A percentile compares a stretch with the other conserved stretches of the same genome.
phyloP scores from a whole-genome alignment of 441 rosid genomes.

The Pelargonium hybrid region DNA sequence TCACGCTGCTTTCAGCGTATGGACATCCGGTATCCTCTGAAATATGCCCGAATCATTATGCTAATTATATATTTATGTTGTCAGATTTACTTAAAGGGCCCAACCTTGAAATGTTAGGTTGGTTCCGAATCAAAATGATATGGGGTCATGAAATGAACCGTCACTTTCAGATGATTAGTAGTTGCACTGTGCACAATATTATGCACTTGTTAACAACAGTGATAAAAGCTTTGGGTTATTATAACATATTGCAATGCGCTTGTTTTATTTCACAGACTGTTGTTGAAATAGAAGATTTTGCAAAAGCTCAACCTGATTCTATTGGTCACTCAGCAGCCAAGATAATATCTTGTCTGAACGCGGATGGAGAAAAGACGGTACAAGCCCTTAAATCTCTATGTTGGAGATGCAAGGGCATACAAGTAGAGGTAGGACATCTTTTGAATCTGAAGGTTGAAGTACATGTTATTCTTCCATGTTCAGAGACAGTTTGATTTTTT shows the following conservation, averaged over 20 bases:
- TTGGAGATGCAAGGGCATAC: conserved; percentile 72
- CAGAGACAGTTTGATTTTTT: no score
- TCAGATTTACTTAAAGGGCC: no score
- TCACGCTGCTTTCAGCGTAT: conserved; percentile 66
- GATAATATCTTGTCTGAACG: conserved; percentile 59
- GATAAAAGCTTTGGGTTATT: no score
- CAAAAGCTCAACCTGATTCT: conserved; percentile 69
- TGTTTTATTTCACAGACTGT: conserved; percentile 29
- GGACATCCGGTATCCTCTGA: conserved; percentile 54
- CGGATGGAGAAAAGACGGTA: conserved; percentile 48
- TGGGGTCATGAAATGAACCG: no score
- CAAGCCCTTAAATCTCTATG: conserved; percentile 72
- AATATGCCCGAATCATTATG: background rate
- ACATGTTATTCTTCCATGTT: no score
- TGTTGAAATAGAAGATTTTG: conserved; percentile 71
- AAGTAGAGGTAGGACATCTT: conserved; percentile 62
- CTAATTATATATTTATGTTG: no score
- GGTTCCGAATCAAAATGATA: background rate
- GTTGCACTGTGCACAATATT: no score
- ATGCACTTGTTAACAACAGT: no score
- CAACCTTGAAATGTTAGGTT: background rate
- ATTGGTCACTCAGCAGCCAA: conserved; percentile 60
- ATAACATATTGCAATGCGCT: no score
- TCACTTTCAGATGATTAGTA: no score
- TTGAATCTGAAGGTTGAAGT: background rate